Conservation (phyloP, 768 basidiomycete species). For the Postia placenta region DNA sequence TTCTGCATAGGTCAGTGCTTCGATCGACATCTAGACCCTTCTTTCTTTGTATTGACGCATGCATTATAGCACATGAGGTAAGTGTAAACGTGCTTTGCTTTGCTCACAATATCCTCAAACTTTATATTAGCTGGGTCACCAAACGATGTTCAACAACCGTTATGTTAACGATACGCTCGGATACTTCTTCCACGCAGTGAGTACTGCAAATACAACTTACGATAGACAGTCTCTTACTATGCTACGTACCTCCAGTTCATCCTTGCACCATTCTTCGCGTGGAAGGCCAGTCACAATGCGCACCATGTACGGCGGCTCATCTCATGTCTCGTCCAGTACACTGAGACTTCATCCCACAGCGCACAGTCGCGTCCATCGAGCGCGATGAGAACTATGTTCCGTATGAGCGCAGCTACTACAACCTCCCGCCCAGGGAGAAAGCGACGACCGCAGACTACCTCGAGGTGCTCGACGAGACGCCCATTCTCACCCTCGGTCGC, state of each 20-base stretch:
- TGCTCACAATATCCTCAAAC: no score
- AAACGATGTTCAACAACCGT: constrained; percentile 18
- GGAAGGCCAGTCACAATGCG: constrained; percentile 24
- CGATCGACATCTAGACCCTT: neutral
- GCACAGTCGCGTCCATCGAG: constrained; percentile 23
- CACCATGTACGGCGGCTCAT: constrained; percentile 21
- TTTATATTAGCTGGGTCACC: constrained; percentile 26
- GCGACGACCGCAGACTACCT: constrained; percentile 21
- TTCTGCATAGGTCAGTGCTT: constrained; percentile 41
- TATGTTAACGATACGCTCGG: constrained; percentile 24
- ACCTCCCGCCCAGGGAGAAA: constrained; percentile 19
- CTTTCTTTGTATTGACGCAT: neutral
- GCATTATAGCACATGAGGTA: constrained; percentile 16
- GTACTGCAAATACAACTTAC: no score
- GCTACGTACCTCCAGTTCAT: no score
- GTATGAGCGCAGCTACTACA: constrained; percentile 18
- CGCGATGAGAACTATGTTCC: constrained; percentile 28
- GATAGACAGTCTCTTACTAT: no score
- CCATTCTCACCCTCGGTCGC: constrained; percentile 19
- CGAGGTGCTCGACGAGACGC: constrained; percentile 27
- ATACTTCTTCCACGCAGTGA: constrained; percentile 23
- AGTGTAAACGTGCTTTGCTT: no score
- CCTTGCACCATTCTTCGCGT: constrained; percentile 25
- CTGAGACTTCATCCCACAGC: constrained; percentile 18
- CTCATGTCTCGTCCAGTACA: neutral